A percentile compares a stretch with the other conserved stretches of the same genome.
phyloP scores from a whole-genome alignment of 1,284 basidiomycete genomes.

The Irpex rosettiformis region DNA sequence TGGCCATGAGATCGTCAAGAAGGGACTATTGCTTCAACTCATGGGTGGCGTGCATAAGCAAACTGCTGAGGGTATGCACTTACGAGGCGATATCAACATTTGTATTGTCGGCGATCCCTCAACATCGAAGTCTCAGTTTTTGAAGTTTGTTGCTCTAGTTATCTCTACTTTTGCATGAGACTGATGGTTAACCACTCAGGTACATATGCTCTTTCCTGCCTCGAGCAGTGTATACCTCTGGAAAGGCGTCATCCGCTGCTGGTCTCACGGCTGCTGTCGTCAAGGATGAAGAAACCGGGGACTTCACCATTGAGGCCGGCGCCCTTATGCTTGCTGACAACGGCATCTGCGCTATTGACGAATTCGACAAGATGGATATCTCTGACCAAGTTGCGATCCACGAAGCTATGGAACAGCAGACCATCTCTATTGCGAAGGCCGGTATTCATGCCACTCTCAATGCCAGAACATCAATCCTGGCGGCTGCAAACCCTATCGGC shows the following conservation, averaged over 20 bases:
- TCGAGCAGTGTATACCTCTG: slow-evolving; percentile 97
- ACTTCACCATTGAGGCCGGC: slow-evolving; percentile 99
- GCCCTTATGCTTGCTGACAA: slow-evolving; percentile 99
- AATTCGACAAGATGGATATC: slow-evolving; percentile 99
- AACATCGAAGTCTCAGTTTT: slow-evolving; percentile 97
- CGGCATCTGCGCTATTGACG: slow-evolving; percentile 99
- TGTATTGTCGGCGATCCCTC: slow-evolving; percentile 98
- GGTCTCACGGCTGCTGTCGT: slow-evolving; percentile 99
- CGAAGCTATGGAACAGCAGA: slow-evolving; percentile 99
- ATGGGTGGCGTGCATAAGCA: slow-evolving; percentile 99
- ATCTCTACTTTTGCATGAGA: not conserved
- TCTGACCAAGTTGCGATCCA: slow-evolving; percentile 99
- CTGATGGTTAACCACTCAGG: slow-evolving; percentile 38
- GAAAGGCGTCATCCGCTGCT: slow-evolving; percentile 97
- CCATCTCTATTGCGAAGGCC: slow-evolving; percentile 98
- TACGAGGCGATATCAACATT: slow-evolving; percentile 97
- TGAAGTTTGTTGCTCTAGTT: slow-evolving; percentile 66
- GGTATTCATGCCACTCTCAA: slow-evolving; percentile 99
- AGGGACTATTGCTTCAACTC: slow-evolving; percentile 94
- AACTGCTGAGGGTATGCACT: slow-evolving; percentile 93
- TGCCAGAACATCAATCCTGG: slow-evolving; percentile 95
- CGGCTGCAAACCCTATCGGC: slow-evolving; percentile 96
- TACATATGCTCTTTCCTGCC: slow-evolving; percentile 99
- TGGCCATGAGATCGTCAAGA: slow-evolving; percentile 98
- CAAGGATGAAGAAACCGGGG: slow-evolving; percentile 97